These are phyloP conservation scores for Hortiboletus rubellus DNA, from an alignment of 1,284 basidiomycete genomes.

Conservation along the genomic window DNA sequence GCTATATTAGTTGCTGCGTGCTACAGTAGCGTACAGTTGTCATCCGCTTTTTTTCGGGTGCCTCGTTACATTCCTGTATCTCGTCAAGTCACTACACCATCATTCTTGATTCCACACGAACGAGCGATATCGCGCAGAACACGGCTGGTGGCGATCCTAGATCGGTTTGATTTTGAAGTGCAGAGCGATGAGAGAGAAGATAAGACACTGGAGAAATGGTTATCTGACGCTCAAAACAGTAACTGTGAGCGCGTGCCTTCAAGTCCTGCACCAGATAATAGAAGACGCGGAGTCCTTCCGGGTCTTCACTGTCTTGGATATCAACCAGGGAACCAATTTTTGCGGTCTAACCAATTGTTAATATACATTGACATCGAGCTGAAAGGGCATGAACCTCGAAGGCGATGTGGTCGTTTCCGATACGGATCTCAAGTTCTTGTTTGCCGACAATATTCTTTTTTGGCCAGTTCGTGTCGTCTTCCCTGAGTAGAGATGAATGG, in stretches of 20 bases:
- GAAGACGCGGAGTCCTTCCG: slow-evolving; percentile 97
- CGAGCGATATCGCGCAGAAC: too few relatives aligned
- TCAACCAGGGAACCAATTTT: slow-evolving; percentile 97
- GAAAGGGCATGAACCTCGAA: slow-evolving; percentile 75
- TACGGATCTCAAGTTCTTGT: slow-evolving; percentile 93
- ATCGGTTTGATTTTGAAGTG: slow-evolving; percentile 99
- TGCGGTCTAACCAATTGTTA: slow-evolving; percentile 67
- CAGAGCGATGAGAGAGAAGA: slow-evolving; percentile 95
- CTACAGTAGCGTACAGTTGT: too few relatives aligned
- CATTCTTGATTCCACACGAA: too few relatives aligned
- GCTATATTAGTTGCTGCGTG: too few relatives aligned
- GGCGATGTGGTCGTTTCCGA: slow-evolving; percentile 95
- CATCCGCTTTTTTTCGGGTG: too few relatives aligned
- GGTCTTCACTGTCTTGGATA: slow-evolving; percentile 96
- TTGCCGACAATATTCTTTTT: slow-evolving; percentile 98
- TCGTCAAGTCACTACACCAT: too few relatives aligned
- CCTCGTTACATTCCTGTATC: too few relatives aligned
- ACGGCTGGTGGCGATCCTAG: slow-evolving; percentile 37
- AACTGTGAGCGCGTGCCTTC: slow-evolving; percentile 57
- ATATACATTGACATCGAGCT: background rate
- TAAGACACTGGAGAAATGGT: slow-evolving; percentile 73
- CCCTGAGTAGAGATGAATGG: slow-evolving; percentile 51
- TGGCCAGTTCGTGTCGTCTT: slow-evolving; percentile 98
- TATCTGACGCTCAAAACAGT: background rate
- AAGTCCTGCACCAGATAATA: slow-evolving; percentile 99